These are phyloP conservation scores for Penicillium simplicissimum DNA, from an alignment of 495 filamentous ascomycete genomes.

Conservation along the genomic window DNA sequence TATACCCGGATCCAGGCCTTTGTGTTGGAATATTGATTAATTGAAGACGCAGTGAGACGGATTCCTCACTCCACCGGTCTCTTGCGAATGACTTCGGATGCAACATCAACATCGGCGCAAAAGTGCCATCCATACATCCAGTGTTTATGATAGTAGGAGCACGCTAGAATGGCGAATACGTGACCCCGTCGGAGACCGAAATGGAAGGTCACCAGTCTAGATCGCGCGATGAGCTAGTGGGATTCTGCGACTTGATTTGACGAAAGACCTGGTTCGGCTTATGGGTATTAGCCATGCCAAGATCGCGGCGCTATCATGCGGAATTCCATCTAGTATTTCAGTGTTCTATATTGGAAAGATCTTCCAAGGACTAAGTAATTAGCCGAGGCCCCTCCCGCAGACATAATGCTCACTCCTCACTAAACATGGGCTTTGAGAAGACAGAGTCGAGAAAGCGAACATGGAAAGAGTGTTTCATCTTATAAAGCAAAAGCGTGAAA, in stretches of 20 bases:
- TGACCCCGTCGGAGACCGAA: slow-evolving; percentile 6
- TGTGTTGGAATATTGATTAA: too few relatives aligned
- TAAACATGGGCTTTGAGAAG: background rate
- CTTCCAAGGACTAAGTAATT: background rate
- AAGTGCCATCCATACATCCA: too few relatives aligned
- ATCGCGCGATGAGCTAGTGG: background rate
- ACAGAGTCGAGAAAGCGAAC: background rate
- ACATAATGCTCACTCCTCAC: background rate
- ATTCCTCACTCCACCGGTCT: background rate
- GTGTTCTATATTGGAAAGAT: background rate
- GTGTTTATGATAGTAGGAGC: slow-evolving; percentile 1
- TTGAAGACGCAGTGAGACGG: background rate
- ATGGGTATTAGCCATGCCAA: background rate
- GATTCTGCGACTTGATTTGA: background rate
- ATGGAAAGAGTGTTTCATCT: background rate
- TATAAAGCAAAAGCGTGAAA: background rate
- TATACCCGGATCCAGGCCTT: background rate
- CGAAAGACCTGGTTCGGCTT: background rate
- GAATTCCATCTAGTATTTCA: background rate
- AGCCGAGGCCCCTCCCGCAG: background rate
- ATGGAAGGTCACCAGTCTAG: background rate
- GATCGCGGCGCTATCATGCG: background rate
- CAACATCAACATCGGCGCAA: slow-evolving; percentile 1
- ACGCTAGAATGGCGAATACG: background rate
- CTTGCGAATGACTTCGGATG: background rate